Conservation (phyloP, 768 basidiomycete species). For the Leccinum aurantiacum region DNA sequence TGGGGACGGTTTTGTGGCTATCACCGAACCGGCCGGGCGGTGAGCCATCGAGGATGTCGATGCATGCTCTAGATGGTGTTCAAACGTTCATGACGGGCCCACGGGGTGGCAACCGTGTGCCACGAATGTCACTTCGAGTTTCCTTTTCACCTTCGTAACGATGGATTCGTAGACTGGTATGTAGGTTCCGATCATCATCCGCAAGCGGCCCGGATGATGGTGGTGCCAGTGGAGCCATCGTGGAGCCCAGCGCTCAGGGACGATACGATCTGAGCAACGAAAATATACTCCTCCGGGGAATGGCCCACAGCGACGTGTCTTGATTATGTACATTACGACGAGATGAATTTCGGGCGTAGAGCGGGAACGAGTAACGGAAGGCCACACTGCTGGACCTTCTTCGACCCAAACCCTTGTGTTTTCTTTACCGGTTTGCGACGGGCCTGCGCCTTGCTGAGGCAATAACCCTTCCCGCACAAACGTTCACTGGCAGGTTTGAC, state of each 20-base stretch:
- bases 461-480: conserved; percentile 13
- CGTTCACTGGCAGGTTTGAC: conserved; percentile 2
- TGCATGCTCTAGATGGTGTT: background rate
- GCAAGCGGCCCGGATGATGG: conserved; percentile 9
- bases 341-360: conserved; percentile 19
- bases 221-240: conserved; percentile 2
- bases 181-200: conserved; percentile 28
- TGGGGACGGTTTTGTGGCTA: conserved; percentile 7
- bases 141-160: conserved; percentile 12
- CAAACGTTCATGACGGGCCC: conserved; percentile 1
- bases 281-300: conserved; percentile 5
- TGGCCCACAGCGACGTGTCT: conserved; percentile 1
- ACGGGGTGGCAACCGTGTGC: conserved; percentile 13
- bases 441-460: conserved; percentile 7
- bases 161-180: conserved; percentile 2
- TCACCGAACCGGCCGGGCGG: conserved; percentile 10
- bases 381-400: conserved; percentile 6
- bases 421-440: conserved; percentile 4
- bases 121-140: conserved; percentile 5
- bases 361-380: conserved; percentile 9
- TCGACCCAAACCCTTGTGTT: conserved; percentile 3
- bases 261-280: conserved; percentile 13
- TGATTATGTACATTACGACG: conserved; percentile 11
- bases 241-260: background rate
- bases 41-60: conserved; percentile 8